phyloP scores from a whole-genome alignment of 2,329 filamentous ascomycete species.

The Rugonectria rugulosa region DNA sequence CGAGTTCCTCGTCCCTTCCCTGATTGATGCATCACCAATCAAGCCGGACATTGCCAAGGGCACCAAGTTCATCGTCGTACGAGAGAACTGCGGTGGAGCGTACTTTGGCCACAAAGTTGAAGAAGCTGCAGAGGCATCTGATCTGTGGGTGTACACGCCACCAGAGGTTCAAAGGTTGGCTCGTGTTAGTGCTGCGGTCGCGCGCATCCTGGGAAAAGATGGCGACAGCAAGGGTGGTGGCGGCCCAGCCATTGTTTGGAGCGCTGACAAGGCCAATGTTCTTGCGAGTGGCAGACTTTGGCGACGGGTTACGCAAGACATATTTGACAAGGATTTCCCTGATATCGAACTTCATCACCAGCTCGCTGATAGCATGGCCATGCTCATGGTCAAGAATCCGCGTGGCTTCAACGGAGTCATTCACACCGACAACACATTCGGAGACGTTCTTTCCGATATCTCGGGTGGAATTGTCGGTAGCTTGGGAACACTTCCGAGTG shows the following conservation, averaged over 20 bases:
- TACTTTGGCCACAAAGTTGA: constrained; percentile 59
- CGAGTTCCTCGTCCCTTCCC: constrained; percentile 52
- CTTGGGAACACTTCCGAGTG: constrained; percentile 54
- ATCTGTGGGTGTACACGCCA: constrained; percentile 55
- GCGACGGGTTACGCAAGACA: constrained; percentile 51
- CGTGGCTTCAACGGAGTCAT: constrained; percentile 56
- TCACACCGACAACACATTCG: constrained; percentile 57
- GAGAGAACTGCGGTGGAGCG: constrained; percentile 59
- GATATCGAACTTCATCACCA: constrained; percentile 54
- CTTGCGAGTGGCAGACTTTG: constrained; percentile 59
- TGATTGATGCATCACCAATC: constrained; percentile 51
- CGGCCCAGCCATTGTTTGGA: constrained; percentile 53
- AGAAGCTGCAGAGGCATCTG: constrained; percentile 51
- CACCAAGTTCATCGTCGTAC: constrained; percentile 57
- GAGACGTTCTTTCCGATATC: constrained; percentile 56
- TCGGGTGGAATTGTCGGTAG: constrained; percentile 55
- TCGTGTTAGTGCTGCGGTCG: constrained; percentile 55
- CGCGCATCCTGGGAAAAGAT: constrained; percentile 41
- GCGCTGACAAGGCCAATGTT: constrained; percentile 61
- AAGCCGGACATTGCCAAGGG: constrained; percentile 53
- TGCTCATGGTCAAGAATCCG: constrained; percentile 56
- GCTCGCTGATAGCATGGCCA: constrained; percentile 56
- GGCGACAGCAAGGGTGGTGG: constrained; percentile 35
- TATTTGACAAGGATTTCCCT: constrained; percentile 52
- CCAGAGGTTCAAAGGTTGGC: constrained; percentile 56